A percentile compares a stretch with the other conserved stretches of the same genome.
phyloP scores from a whole-genome alignment of 1,284 basidiomycete genomes.

The Coniophora puteana region DNA sequence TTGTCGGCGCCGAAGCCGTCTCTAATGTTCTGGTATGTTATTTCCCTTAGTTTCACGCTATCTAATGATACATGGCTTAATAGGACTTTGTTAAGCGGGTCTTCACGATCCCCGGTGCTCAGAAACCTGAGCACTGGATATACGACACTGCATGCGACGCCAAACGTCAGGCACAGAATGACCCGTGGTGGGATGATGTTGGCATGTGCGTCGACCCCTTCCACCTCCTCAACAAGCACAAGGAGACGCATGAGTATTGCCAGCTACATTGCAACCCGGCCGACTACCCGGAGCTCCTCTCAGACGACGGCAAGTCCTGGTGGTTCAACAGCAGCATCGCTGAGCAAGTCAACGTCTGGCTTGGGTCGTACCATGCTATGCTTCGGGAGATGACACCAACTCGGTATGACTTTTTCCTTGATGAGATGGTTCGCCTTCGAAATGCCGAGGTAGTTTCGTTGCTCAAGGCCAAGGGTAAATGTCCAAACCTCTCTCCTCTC shows the following conservation, averaged over 20 bases:
- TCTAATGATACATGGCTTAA: no score
- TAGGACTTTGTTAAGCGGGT: no score
- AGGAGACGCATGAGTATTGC: constrained; percentile 23
- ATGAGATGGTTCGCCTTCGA: constrained; percentile 8
- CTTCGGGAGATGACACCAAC: constrained; percentile 24
- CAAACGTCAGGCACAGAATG: constrained; percentile 10
- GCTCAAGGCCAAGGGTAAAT: no score
- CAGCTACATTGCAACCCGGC: constrained; percentile 28
- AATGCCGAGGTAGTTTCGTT: no score
- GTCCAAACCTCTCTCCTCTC: no score
- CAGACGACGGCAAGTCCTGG: constrained; percentile 23
- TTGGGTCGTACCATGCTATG: constrained; percentile 27
- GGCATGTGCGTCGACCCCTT: constrained; percentile 30
- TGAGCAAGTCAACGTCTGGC: constrained; percentile 31
- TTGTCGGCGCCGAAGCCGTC: no score
- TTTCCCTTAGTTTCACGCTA: no score
- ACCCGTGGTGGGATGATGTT: constrained; percentile 14
- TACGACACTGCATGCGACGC: constrained; percentile 29
- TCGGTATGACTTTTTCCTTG: constrained; percentile 21
- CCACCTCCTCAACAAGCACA: constrained; percentile 32
- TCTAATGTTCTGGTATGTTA: no score
- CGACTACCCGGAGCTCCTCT: constrained; percentile 21
- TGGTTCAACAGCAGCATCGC: constrained; percentile 29
- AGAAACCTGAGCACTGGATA: constrained; percentile 12
- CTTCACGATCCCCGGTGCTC: constrained; percentile 20